Evolutionary conservation across 2,329 filamentous ascomycete genomes (phyloP), one percentile per base, ranked within the genome.

Genomic region (Colletotrichum noveboracense): DNA sequence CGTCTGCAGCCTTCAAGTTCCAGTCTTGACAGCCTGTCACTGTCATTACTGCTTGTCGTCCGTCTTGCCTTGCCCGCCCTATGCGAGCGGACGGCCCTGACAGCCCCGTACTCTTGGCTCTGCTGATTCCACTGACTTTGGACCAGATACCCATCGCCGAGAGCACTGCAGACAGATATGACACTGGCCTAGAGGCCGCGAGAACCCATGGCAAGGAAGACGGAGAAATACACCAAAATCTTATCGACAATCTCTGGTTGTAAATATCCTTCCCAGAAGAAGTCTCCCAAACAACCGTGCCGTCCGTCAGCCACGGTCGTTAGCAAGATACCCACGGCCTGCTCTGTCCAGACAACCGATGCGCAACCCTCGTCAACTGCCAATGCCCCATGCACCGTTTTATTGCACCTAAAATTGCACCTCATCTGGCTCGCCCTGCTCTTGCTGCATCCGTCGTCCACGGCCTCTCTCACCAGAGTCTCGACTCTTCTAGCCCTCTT

Each of bases 351-450:
- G 66, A 70, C 71, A 70, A 56, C 32, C 64, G 32, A 32, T 52
- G 36, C 69, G 69, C 62, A 75, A 34, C 64, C 68, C 62, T 72
- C 62, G 56, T 64, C 38, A n/a, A 43, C 70, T 5, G n/a, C n/a
- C 21, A 32, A 64, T 18, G 36, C 16, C 73, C 74, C 74, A 76
- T 74, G 74, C 65, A 21, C 28, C 58, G 74, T 74, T 74, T 72
- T 66, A 72, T 75, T 75, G 73, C 73, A 10, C 34, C 62, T 76
- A 60, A 76, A 61, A 76, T 76, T 76, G 60, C 64, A 21, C 65
- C 70, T 76, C 74, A 60, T 74, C 74, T 76, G 58, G 62, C 26
- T 58, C 61, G 73, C 61, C 72, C 55, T 75, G 64, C 56, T 7
- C 43, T 68, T 73, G 32, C 74, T 66, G 43, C 58, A 60, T 55